Percentiles rank a stretch among this genome's conserved stretches.
phyloP scores from a whole-genome alignment of 2,329 filamentous ascomycete genomes.

The Orbilia quercus region DNA sequence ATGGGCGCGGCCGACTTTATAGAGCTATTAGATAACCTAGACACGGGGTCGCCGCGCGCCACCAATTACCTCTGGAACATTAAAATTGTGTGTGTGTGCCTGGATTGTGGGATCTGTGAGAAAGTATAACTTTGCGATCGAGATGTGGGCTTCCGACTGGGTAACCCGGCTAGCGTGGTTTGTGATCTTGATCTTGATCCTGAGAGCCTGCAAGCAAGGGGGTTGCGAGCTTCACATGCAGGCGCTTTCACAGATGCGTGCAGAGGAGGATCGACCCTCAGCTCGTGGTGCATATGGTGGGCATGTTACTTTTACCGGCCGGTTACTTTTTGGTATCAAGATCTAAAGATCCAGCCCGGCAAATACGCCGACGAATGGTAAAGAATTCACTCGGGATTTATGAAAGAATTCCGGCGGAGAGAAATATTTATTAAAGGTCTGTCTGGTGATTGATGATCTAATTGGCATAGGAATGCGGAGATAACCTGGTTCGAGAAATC shows the following conservation, averaged over 20 bases:
- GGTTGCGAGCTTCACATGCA: constrained; percentile 15
- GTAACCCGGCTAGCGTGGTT: constrained; percentile 7
- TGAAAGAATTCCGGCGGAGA: too few relatives aligned
- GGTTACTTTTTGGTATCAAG: constrained; percentile 6
- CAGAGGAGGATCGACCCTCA: not conserved
- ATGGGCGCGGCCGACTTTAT: too few relatives aligned
- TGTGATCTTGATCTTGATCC: constrained; percentile 5
- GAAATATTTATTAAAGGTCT: too few relatives aligned
- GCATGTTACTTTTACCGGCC: not conserved
- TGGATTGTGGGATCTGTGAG: not conserved
- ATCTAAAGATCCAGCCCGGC: too few relatives aligned
- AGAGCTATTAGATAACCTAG: too few relatives aligned
- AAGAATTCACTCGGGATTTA: too few relatives aligned
- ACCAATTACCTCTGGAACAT: too few relatives aligned
- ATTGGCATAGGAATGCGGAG: too few relatives aligned
- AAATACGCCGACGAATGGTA: not conserved
- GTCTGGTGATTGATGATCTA: too few relatives aligned
- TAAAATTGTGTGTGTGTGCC: too few relatives aligned
- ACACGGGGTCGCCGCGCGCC: too few relatives aligned
- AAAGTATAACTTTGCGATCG: not conserved
- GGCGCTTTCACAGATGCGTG: not conserved
- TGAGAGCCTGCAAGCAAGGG: constrained; percentile 22
- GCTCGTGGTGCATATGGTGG: not conserved
- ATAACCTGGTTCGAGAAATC: too few relatives aligned
- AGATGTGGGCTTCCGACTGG: not conserved